Evolutionary conservation across 768 basidiomycete genomes (phyloP), one percentile per base, ranked within the genome.

Genomic region (Phylloporus sp.): DNA sequence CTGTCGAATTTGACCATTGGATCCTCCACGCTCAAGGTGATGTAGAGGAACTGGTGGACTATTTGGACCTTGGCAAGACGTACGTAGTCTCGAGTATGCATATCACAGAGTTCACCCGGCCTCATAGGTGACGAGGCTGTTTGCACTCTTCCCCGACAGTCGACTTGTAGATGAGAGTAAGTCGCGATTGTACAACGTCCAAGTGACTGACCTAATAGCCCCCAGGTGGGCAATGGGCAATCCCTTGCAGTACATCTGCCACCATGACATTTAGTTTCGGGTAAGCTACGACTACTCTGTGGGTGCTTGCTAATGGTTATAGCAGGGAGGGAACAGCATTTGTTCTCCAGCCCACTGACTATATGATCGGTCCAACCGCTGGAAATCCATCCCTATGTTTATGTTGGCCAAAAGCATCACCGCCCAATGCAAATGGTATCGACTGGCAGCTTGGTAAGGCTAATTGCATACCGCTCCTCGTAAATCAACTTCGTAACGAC

Each of bases 391-490:
- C 77, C 52, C 65, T 88, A 13, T 91, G 89, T 67, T 69, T 91
- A 38, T 72, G 86, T 23, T 91, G 89, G 89, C 88, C 88, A 1
- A 73, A 70, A 56, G 87, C 86, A 5, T 67, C 72, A 18, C 74
- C 81, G 8, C 89, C 87, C 0, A 85, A 75, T 51, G 55, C 82
- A 13, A 85, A 90, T 65, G 89, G 86, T 13, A 77, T 91, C 47
- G 89, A 91, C 60, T 91, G 89, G 89, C 86, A 90, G 65, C 73
- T 91, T 44, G 88, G 86, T 85, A 57, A 24, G 68, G 53, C n/a
- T 6, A 16, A 11, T 4, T n/a, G n/a, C n/a, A n/a, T 10, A 15
- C 12, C 27, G 1, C 3, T 40, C 13, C 31, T 11, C 16, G 7
- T 28, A 9, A 20, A 31, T 12, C 5, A 9, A 1, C 39, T 48